phyloP scores from a whole-genome alignment of 345 rosid species.

The Firmiana major region DNA sequence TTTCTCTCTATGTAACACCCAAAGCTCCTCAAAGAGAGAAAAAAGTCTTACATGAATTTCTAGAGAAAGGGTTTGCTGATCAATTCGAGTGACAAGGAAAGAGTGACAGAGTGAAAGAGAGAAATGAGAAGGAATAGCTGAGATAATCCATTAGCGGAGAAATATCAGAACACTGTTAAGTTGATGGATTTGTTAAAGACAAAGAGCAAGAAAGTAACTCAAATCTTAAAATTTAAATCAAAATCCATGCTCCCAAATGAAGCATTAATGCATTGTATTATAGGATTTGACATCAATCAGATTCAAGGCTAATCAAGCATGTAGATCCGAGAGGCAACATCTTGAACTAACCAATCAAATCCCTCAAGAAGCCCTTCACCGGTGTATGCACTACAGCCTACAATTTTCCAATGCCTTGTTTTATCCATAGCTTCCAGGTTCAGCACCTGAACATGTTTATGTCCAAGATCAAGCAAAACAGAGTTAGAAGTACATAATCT shows the following conservation, averaged over 20 bases:
- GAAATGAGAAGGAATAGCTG: neutral
- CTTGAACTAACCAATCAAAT: constrained; percentile 96
- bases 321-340: constrained; percentile 83
- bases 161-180: neutral
- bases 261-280: neutral
- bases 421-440: constrained; percentile 80
- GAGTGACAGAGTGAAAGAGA: neutral
- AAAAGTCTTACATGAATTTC: neutral
- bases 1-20: neutral
- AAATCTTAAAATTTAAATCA: neutral
- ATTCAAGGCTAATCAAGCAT: constrained; percentile 58
- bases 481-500: too few relatives aligned
- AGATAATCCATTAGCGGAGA: neutral
- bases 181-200: neutral
- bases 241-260: neutral
- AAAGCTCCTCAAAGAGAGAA: too few relatives aligned
- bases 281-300: neutral
- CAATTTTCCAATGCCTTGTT: constrained; percentile 82
- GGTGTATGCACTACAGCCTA: constrained; percentile 85
- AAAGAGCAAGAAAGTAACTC: neutral
- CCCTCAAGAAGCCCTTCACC: constrained; percentile 87
- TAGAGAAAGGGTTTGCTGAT: neutral
- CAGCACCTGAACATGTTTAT: constrained; percentile 46
- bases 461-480: neutral
- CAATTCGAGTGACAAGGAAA: neutral